phyloP scores from a whole-genome alignment of 192 early-diverging fungal genomes.

The Phlyctochytrium planicorne region DNA sequence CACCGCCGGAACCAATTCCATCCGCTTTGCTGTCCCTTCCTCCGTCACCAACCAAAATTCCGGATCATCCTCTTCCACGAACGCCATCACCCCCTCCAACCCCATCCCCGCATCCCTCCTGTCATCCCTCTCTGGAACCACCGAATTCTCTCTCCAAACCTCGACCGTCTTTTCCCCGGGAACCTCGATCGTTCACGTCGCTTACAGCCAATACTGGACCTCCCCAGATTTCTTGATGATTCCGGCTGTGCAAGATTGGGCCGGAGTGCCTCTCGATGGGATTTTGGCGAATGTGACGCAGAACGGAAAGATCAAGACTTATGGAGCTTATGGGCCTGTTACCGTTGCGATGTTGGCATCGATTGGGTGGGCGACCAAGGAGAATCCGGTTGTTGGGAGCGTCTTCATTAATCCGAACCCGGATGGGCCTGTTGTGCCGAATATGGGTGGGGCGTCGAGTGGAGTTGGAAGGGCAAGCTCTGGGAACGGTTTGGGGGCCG shows the following conservation, averaged over 20 bases:
- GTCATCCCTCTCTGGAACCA: neutral
- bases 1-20: neutral
- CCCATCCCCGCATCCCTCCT: constrained; percentile 6
- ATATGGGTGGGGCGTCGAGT: no score
- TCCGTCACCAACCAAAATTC: constrained; percentile 26
- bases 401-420: neutral
- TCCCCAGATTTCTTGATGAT: constrained; percentile 43
- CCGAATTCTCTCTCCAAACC: constrained; percentile 1
- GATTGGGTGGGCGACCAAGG: constrained; percentile 31
- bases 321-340: constrained; percentile 27
- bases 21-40: neutral
- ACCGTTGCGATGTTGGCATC: constrained; percentile 16
- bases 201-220: constrained; percentile 18
- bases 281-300: constrained; percentile 24
- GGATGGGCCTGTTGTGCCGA: neutral
- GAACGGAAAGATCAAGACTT: neutral
- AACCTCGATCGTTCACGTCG: constrained; percentile 33
- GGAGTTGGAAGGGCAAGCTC: no score
- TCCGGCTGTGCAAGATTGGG: constrained; percentile 15
- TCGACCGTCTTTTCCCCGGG: constrained; percentile 19
- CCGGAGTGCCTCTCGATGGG: constrained; percentile 27
- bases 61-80: constrained; percentile 18
- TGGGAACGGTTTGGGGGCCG: no score
- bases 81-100: constrained; percentile 6
- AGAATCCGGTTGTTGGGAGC: neutral